A percentile compares a stretch with the other conserved stretches of the same genome.
Evolutionary conservation across 768 basidiomycete genomes (phyloP).

Genomic region (Trametes cinnabarina): DNA sequence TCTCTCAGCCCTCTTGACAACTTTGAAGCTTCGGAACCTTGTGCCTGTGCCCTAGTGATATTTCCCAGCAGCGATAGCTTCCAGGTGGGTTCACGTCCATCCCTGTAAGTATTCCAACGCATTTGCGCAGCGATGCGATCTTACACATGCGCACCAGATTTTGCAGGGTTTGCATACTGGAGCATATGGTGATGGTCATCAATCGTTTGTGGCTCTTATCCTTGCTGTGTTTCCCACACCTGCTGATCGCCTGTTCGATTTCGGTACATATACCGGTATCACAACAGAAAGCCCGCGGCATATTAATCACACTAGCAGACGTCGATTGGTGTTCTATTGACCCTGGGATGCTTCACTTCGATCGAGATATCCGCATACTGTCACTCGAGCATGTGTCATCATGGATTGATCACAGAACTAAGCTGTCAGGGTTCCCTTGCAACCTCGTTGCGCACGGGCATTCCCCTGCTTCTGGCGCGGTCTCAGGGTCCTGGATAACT

Average conservation of each 20-base stretch:
- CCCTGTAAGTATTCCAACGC: too few relatives aligned
- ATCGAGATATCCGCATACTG: constrained; percentile 16
- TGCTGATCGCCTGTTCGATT: constrained; percentile 11
- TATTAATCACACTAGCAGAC: constrained; percentile 7
- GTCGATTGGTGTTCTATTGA: background rate
- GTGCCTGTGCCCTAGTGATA: too few relatives aligned
- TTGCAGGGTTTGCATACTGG: too few relatives aligned
- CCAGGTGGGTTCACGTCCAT: too few relatives aligned
- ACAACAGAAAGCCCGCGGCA: constrained; percentile 8
- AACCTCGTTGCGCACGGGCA: constrained; percentile 2
- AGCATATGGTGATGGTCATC: background rate
- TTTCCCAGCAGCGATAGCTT: too few relatives aligned
- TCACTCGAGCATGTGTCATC: constrained; percentile 2
- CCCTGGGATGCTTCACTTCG: background rate
- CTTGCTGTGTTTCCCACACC: constrained; percentile 1
- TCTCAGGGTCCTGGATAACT: background rate
- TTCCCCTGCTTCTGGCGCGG: constrained; percentile 9
- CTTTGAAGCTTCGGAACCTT: too few relatives aligned
- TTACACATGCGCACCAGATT: too few relatives aligned
- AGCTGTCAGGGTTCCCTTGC: constrained; percentile 8
- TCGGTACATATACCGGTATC: constrained; percentile 9
- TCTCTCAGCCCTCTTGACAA: too few relatives aligned
- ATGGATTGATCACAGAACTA: background rate
- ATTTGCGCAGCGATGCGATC: too few relatives aligned
- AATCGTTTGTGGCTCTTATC: background rate